phyloP scores from a whole-genome alignment of 2,329 filamentous ascomycete genomes.

The Emergomyces pasteurianus region DNA sequence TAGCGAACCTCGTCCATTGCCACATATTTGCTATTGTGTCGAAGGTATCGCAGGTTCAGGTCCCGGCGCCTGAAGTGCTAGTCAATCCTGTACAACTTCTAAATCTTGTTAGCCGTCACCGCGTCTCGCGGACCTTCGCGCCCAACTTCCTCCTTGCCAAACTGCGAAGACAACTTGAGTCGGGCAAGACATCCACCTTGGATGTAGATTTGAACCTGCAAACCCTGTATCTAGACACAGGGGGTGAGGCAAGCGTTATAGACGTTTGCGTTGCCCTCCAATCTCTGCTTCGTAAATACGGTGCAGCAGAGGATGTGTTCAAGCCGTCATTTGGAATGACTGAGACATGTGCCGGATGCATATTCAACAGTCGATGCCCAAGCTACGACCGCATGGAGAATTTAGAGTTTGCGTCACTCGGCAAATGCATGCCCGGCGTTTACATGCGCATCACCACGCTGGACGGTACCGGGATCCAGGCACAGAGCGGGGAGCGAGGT shows the following conservation, averaged over 20 bases:
- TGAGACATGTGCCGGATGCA: constrained; percentile 9
- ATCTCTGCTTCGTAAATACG: constrained; percentile 10
- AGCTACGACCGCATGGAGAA: constrained; percentile 1
- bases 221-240: not conserved
- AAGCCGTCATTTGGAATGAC: constrained; percentile 15
- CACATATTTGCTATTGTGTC: constrained; percentile 29
- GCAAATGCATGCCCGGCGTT: constrained; percentile 15
- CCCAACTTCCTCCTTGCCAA: constrained; percentile 29
- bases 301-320: constrained; percentile 17
- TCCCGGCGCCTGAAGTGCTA: constrained; percentile 24
- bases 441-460: constrained; percentile 13
- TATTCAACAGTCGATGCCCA: constrained; percentile 5
- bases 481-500: constrained; percentile 8
- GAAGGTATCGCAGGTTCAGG: constrained; percentile 36
- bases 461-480: not conserved
- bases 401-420: constrained; percentile 11
- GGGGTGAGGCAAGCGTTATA: not conserved
- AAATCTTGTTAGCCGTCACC: constrained; percentile 16
- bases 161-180: constrained; percentile 1
- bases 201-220: not conserved
- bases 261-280: not conserved
- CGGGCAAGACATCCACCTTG: not conserved
- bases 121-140: constrained; percentile 22
- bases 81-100: constrained; percentile 20
- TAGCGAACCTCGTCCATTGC: constrained; percentile 26